These are phyloP conservation scores for Macadamia integrifolia DNA, from an alignment of 164 flowering plant genomes.

Conservation along the genomic window DNA sequence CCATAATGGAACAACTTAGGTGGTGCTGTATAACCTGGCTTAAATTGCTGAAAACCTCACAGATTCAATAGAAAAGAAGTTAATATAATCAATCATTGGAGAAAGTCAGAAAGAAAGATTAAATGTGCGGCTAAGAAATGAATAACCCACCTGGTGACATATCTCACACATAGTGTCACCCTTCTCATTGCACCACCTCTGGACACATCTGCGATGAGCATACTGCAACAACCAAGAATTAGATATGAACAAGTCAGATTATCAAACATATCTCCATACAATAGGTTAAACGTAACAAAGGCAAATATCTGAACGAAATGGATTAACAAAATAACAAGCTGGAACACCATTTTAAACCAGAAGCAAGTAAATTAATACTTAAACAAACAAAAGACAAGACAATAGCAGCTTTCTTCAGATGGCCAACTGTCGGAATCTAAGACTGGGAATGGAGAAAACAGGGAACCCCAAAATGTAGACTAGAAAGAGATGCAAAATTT, in stretches of 20 bases:
- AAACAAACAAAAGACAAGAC: no score
- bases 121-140: neutral
- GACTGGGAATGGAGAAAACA: no score
- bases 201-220: constrained; percentile 18
- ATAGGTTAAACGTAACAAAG: no score
- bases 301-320: no score
- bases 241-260: neutral
- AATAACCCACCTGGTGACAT: constrained; percentile 11
- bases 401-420: no score
- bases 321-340: no score
- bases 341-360: no score
- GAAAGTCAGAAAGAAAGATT: neutral
- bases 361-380: no score
- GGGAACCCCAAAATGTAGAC: no score
- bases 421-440: no score
- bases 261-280: no score
- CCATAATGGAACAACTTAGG: constrained; percentile 50
- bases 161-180: constrained; percentile 16
- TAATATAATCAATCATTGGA: neutral
- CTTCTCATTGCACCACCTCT: constrained; percentile 23
- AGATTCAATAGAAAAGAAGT: neutral
- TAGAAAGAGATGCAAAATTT: no score
- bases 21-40: constrained; percentile 69
- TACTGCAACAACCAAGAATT: constrained; percentile 19
- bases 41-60: constrained; percentile 42